Conservation (phyloP, 148 eudicot genomes). For the Bassia scoparia region DNA sequence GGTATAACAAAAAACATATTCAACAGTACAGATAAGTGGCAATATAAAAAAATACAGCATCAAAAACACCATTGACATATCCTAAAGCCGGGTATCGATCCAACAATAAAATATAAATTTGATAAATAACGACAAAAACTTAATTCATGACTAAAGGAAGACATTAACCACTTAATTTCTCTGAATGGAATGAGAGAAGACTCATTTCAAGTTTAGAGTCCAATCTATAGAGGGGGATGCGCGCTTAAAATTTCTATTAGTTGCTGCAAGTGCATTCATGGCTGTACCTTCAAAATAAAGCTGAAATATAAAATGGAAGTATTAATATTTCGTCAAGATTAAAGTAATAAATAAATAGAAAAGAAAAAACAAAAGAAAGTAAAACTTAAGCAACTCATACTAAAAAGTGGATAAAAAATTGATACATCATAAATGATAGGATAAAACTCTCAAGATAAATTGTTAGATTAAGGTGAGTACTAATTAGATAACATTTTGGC, state of each 20-base stretch:
- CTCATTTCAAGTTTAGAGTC: constrained; percentile 90
- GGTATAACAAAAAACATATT: neutral
- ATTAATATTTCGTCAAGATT: neutral
- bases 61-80: neutral
- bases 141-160: neutral
- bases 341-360: neutral
- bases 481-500: too few species aligned
- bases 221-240: constrained; percentile 75
- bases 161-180: constrained; percentile 74
- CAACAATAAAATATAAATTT: neutral
- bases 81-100: neutral
- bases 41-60: neutral
- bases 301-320: constrained; percentile 4
- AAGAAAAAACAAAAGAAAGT: neutral
- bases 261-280: constrained; percentile 98
- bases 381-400: constrained; percentile 10
- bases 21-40: neutral
- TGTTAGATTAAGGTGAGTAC: constrained; percentile 1
- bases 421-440: neutral
- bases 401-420: neutral
- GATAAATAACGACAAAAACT: neutral
- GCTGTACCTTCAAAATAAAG: constrained; percentile 18
- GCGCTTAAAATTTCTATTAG: constrained; percentile 85
- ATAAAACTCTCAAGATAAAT: constrained; percentile 16
- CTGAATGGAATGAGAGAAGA: constrained; percentile 85